phyloP scores from a whole-genome alignment of 148 eudicot species.

The Amaranthus hypochondriacus region DNA sequence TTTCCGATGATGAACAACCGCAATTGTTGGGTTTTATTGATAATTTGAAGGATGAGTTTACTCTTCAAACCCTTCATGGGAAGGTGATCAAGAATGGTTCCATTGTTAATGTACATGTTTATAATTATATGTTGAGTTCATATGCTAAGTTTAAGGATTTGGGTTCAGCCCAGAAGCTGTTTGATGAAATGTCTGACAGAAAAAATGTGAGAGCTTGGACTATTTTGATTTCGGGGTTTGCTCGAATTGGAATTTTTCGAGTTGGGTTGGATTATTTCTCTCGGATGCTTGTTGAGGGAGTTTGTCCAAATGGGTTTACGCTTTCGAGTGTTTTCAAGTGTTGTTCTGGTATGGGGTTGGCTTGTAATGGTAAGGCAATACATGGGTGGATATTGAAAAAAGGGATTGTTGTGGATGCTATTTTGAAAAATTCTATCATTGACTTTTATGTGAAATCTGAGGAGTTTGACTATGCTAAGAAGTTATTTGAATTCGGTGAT shows the following conservation, averaged over 20 bases:
- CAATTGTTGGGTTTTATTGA: conserved; percentile 31
- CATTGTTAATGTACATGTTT: conserved; percentile 26
- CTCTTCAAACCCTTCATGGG: conserved; percentile 39
- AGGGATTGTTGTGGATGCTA: conserved; percentile 49
- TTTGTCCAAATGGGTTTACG: conserved; percentile 63
- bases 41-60: conserved; percentile 16
- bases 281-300: conserved; percentile 46
- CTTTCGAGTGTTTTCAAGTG: conserved; percentile 74
- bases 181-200: conserved; percentile 63
- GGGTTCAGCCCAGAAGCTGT: conserved; percentile 48
- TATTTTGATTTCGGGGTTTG: conserved; percentile 55
- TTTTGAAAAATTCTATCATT: conserved; percentile 60
- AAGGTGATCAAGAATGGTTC: conserved; percentile 44
- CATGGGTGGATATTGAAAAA: conserved; percentile 60
- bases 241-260: conserved; percentile 33
- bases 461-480: conserved; percentile 40
- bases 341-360: conserved; percentile 41
- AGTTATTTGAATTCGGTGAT: conserved; percentile 38
- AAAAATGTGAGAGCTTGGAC: conserved; percentile 73
- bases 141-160: conserved; percentile 42
- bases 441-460: conserved; percentile 61
- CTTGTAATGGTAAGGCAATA: conserved; percentile 41
- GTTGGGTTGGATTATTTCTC: conserved; percentile 41
- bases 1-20: conserved; percentile 11
- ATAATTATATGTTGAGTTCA: conserved; percentile 48